Base-by-base conservation (phyloP, 768 basidiomycete species). In the Amanita fuliginea region DNA sequence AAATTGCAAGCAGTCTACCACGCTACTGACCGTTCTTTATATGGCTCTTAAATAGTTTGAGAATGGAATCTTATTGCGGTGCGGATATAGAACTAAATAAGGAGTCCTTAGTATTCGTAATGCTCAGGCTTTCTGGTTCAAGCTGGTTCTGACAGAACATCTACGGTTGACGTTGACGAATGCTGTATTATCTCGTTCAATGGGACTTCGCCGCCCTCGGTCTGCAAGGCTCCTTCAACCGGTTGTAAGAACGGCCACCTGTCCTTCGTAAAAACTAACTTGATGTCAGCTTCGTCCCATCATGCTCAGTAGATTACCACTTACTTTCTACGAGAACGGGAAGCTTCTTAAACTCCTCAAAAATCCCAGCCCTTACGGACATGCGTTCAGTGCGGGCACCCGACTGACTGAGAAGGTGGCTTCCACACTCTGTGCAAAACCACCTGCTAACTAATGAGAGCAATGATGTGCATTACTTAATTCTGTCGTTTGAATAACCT, bases 381-480 rank as follows among this genome's bases (percentile, higher is more conserved):
- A 19, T 22, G 13, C 47, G 28, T 14, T 41, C 37, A n/a, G 35
- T 11, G n/a, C 41, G 18, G 10, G 30, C n/a, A 10, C 21, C 19
- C n/a, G 33, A 36, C 10, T 36, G 33, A 10, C 45, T 36, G 30
- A 4, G 7, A 10, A 50, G 40, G 1, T 50, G 49, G 34, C 49
- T 50, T 24, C 49, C 49, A 21, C 49, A 50, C 0, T 32, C 42
- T 1, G 19, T 28, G 41, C 49, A 50, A 30, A 50, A 50, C 41
- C 40, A 42, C 22, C 49, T 28, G n/a, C 24, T 50, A 16, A 43
- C 49, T 50, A 19, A 22, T n/a, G 6, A 5, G 28, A 10, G n/a
- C 11, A 18, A 22, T 6, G 39, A 7, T 50, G 22, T 21, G 18
- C 3, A n/a, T n/a, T n/a, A n/a, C 2, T 16, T 22, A 26, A 14